Evolutionary conservation across 1,284 basidiomycete genomes (phyloP).

Genomic region (Exsudoporus floridanus): DNA sequence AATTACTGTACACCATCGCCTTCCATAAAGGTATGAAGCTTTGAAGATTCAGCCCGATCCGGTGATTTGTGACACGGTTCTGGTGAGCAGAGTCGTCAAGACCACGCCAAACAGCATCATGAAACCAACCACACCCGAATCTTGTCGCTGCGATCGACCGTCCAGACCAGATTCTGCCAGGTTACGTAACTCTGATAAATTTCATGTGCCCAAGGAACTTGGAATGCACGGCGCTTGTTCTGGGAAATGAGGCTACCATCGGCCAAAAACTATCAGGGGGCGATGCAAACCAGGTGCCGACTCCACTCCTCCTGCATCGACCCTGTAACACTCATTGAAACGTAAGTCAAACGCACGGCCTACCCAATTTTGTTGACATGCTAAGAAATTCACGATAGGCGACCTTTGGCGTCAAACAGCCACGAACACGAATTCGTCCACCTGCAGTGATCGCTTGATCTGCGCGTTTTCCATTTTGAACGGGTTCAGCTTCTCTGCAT

Average conservation of each 20-base stretch:
- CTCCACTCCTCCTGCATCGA: constrained; percentile 98
- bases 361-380: constrained; percentile 99
- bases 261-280: background rate
- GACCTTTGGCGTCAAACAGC: background rate
- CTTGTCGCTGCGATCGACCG: constrained; percentile 86
- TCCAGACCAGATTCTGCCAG: constrained; percentile 72
- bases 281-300: constrained; percentile 76
- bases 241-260: constrained; percentile 32
- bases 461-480: constrained; percentile 86
- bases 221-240: constrained; percentile 88
- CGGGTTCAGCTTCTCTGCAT: constrained; percentile 64
- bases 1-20: constrained; percentile 71
- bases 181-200: constrained; percentile 65
- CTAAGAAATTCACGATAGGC: constrained; percentile 40
- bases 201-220: constrained; percentile 81
- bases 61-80: constrained; percentile 91
- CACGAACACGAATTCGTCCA: constrained; percentile 67
- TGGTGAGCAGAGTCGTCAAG: constrained; percentile 30
- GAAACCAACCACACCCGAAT: constrained; percentile 47
- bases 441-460: constrained; percentile 87
- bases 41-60: constrained; percentile 76
- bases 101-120: background rate
- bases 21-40: constrained; percentile 78
- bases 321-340: constrained; percentile 91
- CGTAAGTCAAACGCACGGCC: constrained; percentile 92